Conservation (phyloP, 257 asterid species). For the Linaria vulgaris region DNA sequence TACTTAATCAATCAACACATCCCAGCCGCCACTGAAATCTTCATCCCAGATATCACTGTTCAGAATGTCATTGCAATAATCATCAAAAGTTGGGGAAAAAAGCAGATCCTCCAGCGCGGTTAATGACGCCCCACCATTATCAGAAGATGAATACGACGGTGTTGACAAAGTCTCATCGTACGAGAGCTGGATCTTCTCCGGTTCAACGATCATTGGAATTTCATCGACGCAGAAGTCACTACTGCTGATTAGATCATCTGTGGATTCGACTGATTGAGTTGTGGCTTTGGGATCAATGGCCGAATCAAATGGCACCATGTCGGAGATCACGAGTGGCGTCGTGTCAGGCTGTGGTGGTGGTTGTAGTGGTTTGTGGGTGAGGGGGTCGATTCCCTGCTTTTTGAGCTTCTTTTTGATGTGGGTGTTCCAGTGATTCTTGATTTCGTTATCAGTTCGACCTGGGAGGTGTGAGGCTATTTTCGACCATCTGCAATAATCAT, state of each 20-base stretch:
- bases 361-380: slow-evolving; percentile 50
- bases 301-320: no score
- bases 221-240: slow-evolving; percentile 72
- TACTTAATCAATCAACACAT: no score
- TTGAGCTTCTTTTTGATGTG: slow-evolving; percentile 40
- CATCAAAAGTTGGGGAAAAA: slow-evolving; percentile 36
- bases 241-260: background rate
- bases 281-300: background rate
- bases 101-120: slow-evolving; percentile 39
- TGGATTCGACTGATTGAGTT: background rate
- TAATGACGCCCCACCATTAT: slow-evolving; percentile 1
- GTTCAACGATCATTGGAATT: slow-evolving; percentile 59
- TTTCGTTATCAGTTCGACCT: slow-evolving; percentile 46
- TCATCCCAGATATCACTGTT: slow-evolving; percentile 47
- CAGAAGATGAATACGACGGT: slow-evolving; percentile 33
- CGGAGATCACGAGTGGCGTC: no score
- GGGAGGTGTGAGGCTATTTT: slow-evolving; percentile 45
- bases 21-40: no score
- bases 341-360: slow-evolving; percentile 23
- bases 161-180: slow-evolving; percentile 26
- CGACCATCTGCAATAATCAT: slow-evolving; percentile 35
- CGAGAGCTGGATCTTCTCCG: slow-evolving; percentile 58
- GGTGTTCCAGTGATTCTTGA: slow-evolving; percentile 53
- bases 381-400: slow-evolving; percentile 50
- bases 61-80: slow-evolving; percentile 42